Base-by-base conservation (phyloP, 2,329 filamentous ascomycete species). In the Leptodontidium sp. region DNA sequence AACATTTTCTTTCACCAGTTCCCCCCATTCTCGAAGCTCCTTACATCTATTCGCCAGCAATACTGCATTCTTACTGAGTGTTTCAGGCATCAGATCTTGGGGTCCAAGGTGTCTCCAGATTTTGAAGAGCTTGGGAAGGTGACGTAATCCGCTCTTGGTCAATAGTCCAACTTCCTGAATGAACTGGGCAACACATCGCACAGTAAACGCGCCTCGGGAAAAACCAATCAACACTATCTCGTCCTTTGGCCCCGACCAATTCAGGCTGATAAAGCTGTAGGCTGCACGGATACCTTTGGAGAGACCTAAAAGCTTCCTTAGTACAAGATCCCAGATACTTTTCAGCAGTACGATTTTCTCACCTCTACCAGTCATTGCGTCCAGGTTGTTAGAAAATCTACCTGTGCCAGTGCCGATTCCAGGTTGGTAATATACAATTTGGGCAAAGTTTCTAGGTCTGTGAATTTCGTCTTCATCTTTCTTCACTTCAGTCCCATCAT, bases 381-480 rank as follows among this genome's bases (percentile, higher is more conserved):
- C 85, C 0, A 82, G 81, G 14, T 87, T 69, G 52, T 80, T 80
- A 61, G 85, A 83, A 24, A 85, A 63, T 40, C 80, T 71, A 52
- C 82, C 82, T 72, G 82, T 82, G 1, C 82, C 83, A 7, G 84
- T 86, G 17, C 87, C 87, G 29, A 88, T 84, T 21, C 87, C 87
- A n/a, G 84, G 84, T 74, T 87, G 85, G 73, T 89, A 89, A 71
- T 84, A 84, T 66, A 88, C 83, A 69, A 88, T 82, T 75, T 88
- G 86, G 55, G 24, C 11, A 50, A 53, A 49, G 38, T 43, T 43
- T 43, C 38, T 8, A 43, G 38, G 38, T 9, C 38, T 43, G 2
- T 8, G 38, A 43, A 43, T 43, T 14, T 43, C 14, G 38, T 43
- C 38, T 43, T 9, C 38, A 43, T 14, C 38, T 14, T 43, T 43